Evolutionary conservation across 2,329 filamentous ascomycete genomes (phyloP), one percentile per base, ranked within the genome.

Genomic region (Nemania sp.): DNA sequence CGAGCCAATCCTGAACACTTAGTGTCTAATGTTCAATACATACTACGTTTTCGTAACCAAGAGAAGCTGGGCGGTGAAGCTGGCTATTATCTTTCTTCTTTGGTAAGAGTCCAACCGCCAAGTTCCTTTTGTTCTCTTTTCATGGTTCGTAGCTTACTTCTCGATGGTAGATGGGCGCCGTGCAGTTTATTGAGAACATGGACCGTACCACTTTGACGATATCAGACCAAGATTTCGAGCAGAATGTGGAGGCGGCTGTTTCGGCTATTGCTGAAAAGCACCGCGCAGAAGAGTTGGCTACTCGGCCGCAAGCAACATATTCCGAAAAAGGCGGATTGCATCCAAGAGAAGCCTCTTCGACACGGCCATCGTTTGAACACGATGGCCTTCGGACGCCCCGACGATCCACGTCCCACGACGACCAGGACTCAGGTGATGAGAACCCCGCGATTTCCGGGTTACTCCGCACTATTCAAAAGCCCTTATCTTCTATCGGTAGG

Each of bases 1-100:
- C 90, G 94, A 72, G 91, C 91, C 39, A 97, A 96, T 64, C 94
- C 94, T 0, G 92, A 97, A 57, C 91, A 97, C 71, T 77, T 99
- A 28, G 92, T 97, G 22, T 97, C 92, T 54, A 99, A 99, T 70
- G 90, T 99, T 3, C 94, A 99, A 72, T 99, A 99, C 71, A 97
- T 99, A 60, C 78, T 97, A 46, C 86, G 95, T 40, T 99, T 99
- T 76, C 86, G 94, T 46, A 97, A 97, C 67, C 94, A 97, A 72
- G 94, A 99, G 48, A 97, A 97, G 71, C 84, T 99, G 1, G 90
- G 89, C 20, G 94, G 94, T n/a, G 94, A 99, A 76, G 93, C 94
- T 12, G 94, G 94, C 11, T 99, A 99, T 73, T 99, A 99, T 72
- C 83, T 99, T 50, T 97, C 93, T 26, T 97, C 94, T 6, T 75